These are phyloP conservation scores for Phytopythium delawarense DNA, from an alignment of 352 stramenopile genomes.

Conservation along the genomic window DNA sequence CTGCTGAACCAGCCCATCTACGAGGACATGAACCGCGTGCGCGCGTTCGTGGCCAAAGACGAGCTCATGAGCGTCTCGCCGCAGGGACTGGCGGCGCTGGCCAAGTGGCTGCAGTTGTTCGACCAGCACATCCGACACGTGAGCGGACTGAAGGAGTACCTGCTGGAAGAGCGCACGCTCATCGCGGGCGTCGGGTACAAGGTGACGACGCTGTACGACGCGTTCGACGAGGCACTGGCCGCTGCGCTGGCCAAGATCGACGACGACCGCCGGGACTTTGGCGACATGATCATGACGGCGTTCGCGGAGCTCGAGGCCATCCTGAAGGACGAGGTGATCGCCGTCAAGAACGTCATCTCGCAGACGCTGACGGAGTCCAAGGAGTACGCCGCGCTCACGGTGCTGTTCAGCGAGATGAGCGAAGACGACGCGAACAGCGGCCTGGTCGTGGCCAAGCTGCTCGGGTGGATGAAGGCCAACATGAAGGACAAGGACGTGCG, in stretches of 20 bases:
- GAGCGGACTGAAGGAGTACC: conserved; percentile 57
- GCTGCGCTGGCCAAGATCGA: conserved; percentile 48
- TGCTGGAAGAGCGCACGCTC: conserved; percentile 58
- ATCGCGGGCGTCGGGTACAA: conserved; percentile 53
- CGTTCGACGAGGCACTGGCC: conserved; percentile 45
- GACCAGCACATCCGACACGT: conserved; percentile 57
- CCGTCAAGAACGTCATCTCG: conserved; percentile 45
- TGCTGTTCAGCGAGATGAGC: conserved; percentile 54
- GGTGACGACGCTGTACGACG: conserved; percentile 57
- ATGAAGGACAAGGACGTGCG: conserved; percentile 42
- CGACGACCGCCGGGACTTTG: conserved; percentile 40
- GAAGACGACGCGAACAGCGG: conserved; percentile 41
- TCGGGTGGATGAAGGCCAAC: conserved; percentile 66
- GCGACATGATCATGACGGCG: conserved; percentile 32
- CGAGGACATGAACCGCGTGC: conserved; percentile 56
- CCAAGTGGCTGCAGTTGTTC: conserved; percentile 61
- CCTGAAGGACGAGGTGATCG: conserved; percentile 42
- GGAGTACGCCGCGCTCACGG: conserved; percentile 62
- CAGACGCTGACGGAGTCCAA: conserved; percentile 45
- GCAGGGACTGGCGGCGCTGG: conserved; percentile 46
- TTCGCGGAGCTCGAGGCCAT: conserved; percentile 56
- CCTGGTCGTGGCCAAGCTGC: conserved; percentile 54
- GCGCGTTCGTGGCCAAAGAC: conserved; percentile 37
- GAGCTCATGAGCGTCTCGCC: conserved; percentile 45
- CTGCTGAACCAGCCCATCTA: conserved; percentile 53